Conservation (phyloP, 108 stramenopile species). For the Cyclotella choctawhatcheeana region DNA sequence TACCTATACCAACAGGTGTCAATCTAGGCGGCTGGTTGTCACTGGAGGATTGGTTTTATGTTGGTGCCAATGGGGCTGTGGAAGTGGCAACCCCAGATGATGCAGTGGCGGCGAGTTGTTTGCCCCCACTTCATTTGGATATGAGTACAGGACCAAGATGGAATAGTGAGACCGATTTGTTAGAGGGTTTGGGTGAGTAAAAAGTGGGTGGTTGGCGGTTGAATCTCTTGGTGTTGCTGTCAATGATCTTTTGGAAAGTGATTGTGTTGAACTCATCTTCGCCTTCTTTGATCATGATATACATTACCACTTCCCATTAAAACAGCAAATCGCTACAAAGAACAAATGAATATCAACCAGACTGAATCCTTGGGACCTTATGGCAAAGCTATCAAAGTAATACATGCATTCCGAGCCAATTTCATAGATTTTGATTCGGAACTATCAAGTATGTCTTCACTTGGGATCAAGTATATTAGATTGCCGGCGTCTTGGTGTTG, state of each 20-base stretch:
- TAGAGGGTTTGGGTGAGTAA: slow-evolving; percentile 40
- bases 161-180: slow-evolving; percentile 81
- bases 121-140: slow-evolving; percentile 69
- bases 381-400: slow-evolving; percentile 54
- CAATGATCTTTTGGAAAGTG: too few relatives aligned
- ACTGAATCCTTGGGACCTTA: slow-evolving; percentile 28
- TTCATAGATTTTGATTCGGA: slow-evolving; percentile 72
- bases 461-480: slow-evolving; percentile 67
- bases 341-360: slow-evolving; percentile 20
- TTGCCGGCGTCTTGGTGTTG: slow-evolving; percentile 82
- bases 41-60: slow-evolving; percentile 87
- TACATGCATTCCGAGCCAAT: slow-evolving; percentile 66
- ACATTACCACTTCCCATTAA: not conserved
- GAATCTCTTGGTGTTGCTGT: too few relatives aligned
- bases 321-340: slow-evolving; percentile 26
- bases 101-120: slow-evolving; percentile 54
- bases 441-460: slow-evolving; percentile 36
- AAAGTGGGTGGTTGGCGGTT: too few relatives aligned
- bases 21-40: slow-evolving; percentile 79
- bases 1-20: slow-evolving; percentile 56
- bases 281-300: too few relatives aligned
- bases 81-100: slow-evolving; percentile 74
- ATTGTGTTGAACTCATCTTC: too few relatives aligned
- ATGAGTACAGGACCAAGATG: slow-evolving; percentile 64
- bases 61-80: slow-evolving; percentile 60